A percentile compares a stretch with the other conserved stretches of the same genome.
These are phyloP conservation scores for Prunus yedoensis DNA, from an alignment of 331 rosid species.

Conservation along the genomic window DNA sequence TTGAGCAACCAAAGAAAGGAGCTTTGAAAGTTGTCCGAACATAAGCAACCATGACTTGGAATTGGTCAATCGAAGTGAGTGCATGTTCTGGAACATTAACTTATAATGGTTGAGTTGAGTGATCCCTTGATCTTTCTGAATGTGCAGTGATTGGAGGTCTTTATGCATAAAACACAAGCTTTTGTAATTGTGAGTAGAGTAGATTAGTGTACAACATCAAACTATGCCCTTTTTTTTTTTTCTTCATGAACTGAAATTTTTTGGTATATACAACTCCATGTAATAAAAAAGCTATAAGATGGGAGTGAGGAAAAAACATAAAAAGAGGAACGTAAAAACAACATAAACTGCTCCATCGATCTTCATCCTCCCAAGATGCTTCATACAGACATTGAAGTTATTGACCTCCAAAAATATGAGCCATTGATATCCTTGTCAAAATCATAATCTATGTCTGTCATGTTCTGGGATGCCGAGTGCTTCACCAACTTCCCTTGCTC, in stretches of 20 bases:
- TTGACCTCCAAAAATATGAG: slow-evolving; percentile 15
- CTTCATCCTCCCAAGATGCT: slow-evolving; percentile 2
- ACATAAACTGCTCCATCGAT: slow-evolving; percentile 2
- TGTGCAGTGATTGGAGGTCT: too few relatives aligned
- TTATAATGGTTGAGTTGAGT: too few relatives aligned
- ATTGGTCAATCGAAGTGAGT: too few relatives aligned
- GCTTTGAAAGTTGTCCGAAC: too few relatives aligned
- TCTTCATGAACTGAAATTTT: not conserved
- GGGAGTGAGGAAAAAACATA: not conserved
- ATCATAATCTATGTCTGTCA: slow-evolving; percentile 90
- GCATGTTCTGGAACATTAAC: too few relatives aligned
- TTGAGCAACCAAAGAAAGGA: too few relatives aligned
- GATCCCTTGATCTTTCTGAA: too few relatives aligned
- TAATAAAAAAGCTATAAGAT: not conserved
- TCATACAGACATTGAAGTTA: slow-evolving; percentile 28
- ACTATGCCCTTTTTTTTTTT: not conserved
- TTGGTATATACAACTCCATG: slow-evolving; percentile 19
- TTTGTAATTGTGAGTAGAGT: not conserved
- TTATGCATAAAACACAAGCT: too few relatives aligned
- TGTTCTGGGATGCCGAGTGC: slow-evolving; percentile 70
- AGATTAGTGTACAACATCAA: slow-evolving; percentile 11
- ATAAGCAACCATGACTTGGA: too few relatives aligned
- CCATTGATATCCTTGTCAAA: slow-evolving; percentile 40
- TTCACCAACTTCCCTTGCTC: slow-evolving; percentile 78
- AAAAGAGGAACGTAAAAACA: not conserved